Conservation (phyloP, 2,329 filamentous ascomycete genomes). For the Exophiala bonariae region DNA sequence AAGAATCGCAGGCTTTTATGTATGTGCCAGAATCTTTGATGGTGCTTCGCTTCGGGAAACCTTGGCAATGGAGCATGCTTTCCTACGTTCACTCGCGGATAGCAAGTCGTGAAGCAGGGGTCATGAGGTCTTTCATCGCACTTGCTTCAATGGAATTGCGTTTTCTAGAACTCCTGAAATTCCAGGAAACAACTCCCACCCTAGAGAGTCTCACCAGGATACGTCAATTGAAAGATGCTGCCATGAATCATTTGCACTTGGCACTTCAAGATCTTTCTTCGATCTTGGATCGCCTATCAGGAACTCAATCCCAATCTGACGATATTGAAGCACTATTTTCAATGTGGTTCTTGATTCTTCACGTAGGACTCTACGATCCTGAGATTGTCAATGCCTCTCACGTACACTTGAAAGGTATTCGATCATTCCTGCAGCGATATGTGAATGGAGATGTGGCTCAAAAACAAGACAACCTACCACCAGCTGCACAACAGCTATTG, state of each 20-base stretch:
- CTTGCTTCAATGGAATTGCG: slow-evolving; percentile 13
- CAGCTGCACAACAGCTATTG: slow-evolving; percentile 8
- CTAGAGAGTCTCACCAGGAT: not conserved
- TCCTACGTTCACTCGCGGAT: slow-evolving; percentile 12
- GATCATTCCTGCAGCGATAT: slow-evolving; percentile 8
- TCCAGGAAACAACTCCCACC: not conserved
- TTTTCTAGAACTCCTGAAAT: slow-evolving; percentile 3
- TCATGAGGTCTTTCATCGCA: slow-evolving; percentile 15
- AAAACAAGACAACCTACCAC: slow-evolving; percentile 2
- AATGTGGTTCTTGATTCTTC: slow-evolving; percentile 11
- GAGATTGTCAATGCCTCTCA: slow-evolving; percentile 6
- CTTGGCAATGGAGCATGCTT: slow-evolving; percentile 15
- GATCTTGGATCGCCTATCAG: slow-evolving; percentile 7
- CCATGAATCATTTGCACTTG: not conserved
- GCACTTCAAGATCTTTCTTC: slow-evolving; percentile 13
- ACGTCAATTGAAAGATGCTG: slow-evolving; percentile 1
- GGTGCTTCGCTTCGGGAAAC: slow-evolving; percentile 9
- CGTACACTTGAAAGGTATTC: slow-evolving; percentile 12
- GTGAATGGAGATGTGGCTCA: not conserved
- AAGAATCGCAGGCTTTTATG: slow-evolving; percentile 6
- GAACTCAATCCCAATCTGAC: not conserved
- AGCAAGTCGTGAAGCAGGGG: slow-evolving; percentile 6
- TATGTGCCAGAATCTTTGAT: slow-evolving; percentile 13
- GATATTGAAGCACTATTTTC: slow-evolving; percentile 13
- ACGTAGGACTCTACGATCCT: slow-evolving; percentile 7